A percentile compares a stretch with the other conserved stretches of the same genome.
Evolutionary conservation across 78 protist species (phyloP).

Genomic region (Planoprotostelium fungivorum): DNA sequence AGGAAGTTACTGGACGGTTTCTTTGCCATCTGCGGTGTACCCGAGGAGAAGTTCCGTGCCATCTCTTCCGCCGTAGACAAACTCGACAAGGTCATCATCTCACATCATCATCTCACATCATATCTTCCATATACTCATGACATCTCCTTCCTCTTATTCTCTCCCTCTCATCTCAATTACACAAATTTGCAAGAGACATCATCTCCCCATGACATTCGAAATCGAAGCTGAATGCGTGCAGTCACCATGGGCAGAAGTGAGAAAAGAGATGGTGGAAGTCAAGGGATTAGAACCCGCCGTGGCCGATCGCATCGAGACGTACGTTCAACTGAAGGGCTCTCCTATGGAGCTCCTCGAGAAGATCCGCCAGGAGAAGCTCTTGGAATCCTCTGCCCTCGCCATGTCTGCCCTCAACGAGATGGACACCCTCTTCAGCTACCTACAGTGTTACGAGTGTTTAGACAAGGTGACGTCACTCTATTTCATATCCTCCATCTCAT

Average conservation of each 20-base stretch:
- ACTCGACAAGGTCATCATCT: conserved; percentile 76
- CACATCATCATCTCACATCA: background rate
- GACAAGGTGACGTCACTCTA: conserved; percentile 16
- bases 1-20: conserved; percentile 81
- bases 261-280: conserved; percentile 81
- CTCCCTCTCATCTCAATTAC: background rate
- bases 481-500: no score
- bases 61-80: conserved; percentile 93
- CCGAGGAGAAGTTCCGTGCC: conserved; percentile 73
- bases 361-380: conserved; percentile 6
- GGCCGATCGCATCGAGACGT: conserved; percentile 73
- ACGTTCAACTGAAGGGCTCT: conserved; percentile 49
- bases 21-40: conserved; percentile 88
- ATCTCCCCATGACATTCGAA: no score
- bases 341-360: conserved; percentile 30
- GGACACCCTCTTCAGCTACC: conserved; percentile 42
- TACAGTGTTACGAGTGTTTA: conserved; percentile 13
- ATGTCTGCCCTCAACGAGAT: conserved; percentile 51
- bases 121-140: no score
- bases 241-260: conserved; percentile 79
- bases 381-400: conserved; percentile 36
- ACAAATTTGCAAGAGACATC: no score
- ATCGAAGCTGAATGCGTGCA: no score
- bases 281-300: conserved; percentile 68
- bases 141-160: background rate